Conservation (phyloP, 2,329 filamentous ascomycete genomes). For the Ramularia collo-cygni region DNA sequence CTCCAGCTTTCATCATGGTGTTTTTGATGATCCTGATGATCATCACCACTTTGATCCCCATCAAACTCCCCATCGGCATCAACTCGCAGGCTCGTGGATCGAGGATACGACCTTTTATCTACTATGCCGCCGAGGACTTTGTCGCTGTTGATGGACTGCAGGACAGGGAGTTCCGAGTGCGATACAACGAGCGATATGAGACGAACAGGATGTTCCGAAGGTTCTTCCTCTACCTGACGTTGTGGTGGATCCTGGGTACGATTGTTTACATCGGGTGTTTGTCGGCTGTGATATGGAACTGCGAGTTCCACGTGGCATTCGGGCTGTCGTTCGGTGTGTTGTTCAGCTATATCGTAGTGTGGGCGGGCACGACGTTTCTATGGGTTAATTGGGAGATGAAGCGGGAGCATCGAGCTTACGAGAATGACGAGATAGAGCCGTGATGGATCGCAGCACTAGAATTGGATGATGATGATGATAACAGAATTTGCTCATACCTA, state of each 20-base stretch:
- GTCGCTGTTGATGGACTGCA: constrained; percentile 29
- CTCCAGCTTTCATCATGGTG: constrained; percentile 27
- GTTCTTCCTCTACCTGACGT: constrained; percentile 25
- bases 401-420: constrained; percentile 23
- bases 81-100: constrained; percentile 27
- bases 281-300: constrained; percentile 27
- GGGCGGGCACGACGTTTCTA: constrained; percentile 17
- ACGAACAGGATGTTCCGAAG: constrained; percentile 23
- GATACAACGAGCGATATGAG: constrained; percentile 28
- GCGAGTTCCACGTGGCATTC: constrained; percentile 27
- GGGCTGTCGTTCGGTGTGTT: constrained; percentile 24
- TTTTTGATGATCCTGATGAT: constrained; percentile 27
- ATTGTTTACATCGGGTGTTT: constrained; percentile 24
- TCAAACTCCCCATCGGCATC: constrained; percentile 28
- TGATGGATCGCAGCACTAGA: constrained; percentile 5
- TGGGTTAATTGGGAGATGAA: constrained; percentile 27
- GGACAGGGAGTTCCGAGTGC: constrained; percentile 27
- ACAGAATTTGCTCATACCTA: no score
- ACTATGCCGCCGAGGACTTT: constrained; percentile 30
- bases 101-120: constrained; percentile 26
- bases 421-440: constrained; percentile 19
- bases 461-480: no score
- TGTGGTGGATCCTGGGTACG: constrained; percentile 27
- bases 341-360: constrained; percentile 25
- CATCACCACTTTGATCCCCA: constrained; percentile 24